Evolutionary conservation across 2,329 filamentous ascomycete genomes (phyloP), one percentile per base, ranked within the genome.

Genomic region (Cucurbitaria berberidis): DNA sequence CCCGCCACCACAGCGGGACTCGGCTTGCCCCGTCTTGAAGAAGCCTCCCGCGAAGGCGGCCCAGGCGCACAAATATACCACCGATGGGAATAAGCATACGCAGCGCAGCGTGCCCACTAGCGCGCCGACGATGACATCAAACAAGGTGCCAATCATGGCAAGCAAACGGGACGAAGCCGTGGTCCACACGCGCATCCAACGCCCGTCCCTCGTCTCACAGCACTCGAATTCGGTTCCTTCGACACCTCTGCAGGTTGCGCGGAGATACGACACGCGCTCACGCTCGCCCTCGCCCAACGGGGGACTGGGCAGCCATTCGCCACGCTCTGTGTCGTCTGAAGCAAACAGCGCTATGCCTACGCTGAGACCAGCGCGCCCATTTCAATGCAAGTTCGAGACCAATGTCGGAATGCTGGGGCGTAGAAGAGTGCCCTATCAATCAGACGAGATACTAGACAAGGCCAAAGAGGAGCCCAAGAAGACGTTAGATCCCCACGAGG

Each of bases 171-270:
- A 67, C 8, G 67, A 74, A 27, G 53, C 54, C 26, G 51, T 38
- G 24, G 11, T 59, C 15, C 60, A 60, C 48, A 55, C 64, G 35
- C 67, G 68, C 39, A 47, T 60, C 24, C 65, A 78, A 72, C 77
- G 82, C 61, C 78, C 81, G 53, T 77, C 82, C 58, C 76, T 84
- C 60, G 77, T 77, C 53, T 83, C 81, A 41, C 86, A 86, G 46
- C 85, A 96, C 71, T 96, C 93, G 21, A 96, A 84, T 72, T 98
- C 93, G 8, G 90, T 97, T 43, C 93, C 93, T 1, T 96, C 93
- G 1, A 98, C 93, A 3, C 95, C 93, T 8, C 90, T 93, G 69
- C 93, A 97, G 74, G 89, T 90, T 76, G 86, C 92, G 61, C 87
- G 91, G 53, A 88, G 93, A 67, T 89, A 95, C 68, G 89, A 89